phyloP scores from a whole-genome alignment of 2,329 filamentous ascomycete genomes.

The Talaromyces sp. region DNA sequence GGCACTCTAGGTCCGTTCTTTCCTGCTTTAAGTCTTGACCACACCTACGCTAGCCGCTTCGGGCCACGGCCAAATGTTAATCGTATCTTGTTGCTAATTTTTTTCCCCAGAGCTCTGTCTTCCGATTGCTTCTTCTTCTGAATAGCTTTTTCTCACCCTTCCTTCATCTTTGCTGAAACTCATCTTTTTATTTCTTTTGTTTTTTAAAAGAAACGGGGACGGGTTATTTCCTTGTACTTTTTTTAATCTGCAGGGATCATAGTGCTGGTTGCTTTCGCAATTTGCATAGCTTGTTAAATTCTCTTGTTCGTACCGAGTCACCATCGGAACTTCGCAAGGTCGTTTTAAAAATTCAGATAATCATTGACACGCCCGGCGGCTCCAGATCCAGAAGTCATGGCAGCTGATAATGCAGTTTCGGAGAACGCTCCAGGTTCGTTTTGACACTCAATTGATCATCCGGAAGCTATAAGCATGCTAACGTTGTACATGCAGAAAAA shows the following conservation, averaged over 20 bases:
- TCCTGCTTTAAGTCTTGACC: neutral
- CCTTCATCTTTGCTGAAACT: conserved; percentile 1
- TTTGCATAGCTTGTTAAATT: conserved; percentile 9
- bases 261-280: conserved; percentile 10
- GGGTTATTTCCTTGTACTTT: conserved; percentile 18
- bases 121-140: conserved; percentile 15
- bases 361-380: neutral
- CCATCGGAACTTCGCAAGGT: neutral
- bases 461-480: conserved; percentile 16
- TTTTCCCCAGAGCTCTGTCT: conserved; percentile 29
- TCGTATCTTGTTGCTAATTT: conserved; percentile 31
- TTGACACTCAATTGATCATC: conserved; percentile 8
- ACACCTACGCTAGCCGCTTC: conserved; percentile 3
- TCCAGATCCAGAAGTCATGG: conserved; percentile 31
- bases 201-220: conserved; percentile 3
- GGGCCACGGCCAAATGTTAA: neutral
- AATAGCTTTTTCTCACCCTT: conserved; percentile 4
- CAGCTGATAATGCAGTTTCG: conserved; percentile 38
- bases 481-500: conserved; percentile 25
- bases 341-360: neutral
- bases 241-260: conserved; percentile 13
- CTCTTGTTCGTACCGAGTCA: neutral
- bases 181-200: conserved; percentile 20
- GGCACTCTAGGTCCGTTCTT: neutral
- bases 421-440: conserved; percentile 40